These are phyloP conservation scores for Trametes polyzona DNA, from an alignment of 1,284 basidiomycete genomes.

Conservation along the genomic window DNA sequence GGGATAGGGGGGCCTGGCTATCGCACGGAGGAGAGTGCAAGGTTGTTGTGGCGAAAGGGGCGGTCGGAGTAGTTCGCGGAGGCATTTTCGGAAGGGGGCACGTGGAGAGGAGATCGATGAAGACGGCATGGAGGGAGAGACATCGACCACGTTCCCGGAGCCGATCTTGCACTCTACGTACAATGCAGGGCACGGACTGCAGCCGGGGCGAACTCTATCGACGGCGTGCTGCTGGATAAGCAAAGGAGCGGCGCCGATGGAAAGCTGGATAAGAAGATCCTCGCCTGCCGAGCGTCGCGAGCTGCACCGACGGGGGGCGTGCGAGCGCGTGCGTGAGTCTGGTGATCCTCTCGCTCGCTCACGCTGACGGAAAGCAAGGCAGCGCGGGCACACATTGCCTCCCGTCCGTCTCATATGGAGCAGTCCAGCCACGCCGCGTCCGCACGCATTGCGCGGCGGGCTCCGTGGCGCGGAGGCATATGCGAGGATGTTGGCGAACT, in stretches of 20 bases:
- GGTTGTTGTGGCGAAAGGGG: neutral
- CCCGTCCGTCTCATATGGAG: neutral
- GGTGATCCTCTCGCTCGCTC: constrained; percentile 9
- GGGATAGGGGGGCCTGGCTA: neutral
- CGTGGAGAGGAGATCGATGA: constrained; percentile 15
- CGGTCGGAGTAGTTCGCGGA: constrained; percentile 13
- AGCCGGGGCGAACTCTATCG: neutral
- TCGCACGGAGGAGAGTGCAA: neutral
- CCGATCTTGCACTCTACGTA: neutral
- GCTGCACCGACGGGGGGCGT: constrained; percentile 8
- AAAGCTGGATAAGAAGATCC: constrained; percentile 20
- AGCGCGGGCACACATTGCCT: neutral
- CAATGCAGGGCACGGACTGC: neutral
- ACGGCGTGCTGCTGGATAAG: constrained; percentile 11
- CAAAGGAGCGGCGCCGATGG: constrained; percentile 16
- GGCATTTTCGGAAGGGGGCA: constrained; percentile 10
- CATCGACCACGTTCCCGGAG: neutral
- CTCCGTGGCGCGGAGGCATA: neutral
- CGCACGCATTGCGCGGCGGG: neutral
- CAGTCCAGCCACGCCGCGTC: neutral
- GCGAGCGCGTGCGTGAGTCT: constrained; percentile 16
- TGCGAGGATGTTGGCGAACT: neutral
- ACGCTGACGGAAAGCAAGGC: neutral
- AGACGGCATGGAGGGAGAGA: neutral
- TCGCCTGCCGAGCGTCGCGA: constrained; percentile 17